Evolutionary conservation across 371 early-diverging fungal species (phyloP), one percentile per base, ranked within the genome.

Genomic region (Lichtheimia corymbifera): DNA sequence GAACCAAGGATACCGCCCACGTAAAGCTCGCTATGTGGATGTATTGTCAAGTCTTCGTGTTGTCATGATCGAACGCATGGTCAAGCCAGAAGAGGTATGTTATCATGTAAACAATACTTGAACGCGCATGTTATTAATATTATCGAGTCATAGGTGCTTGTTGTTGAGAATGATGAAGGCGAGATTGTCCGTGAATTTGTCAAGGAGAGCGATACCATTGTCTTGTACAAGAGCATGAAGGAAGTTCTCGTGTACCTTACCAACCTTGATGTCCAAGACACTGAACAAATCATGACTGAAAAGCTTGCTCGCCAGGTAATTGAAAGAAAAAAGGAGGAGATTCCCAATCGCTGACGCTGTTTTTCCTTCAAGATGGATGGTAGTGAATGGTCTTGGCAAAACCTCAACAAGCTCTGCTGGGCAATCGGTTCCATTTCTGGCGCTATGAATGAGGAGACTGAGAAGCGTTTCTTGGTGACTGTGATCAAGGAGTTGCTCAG

Each of bases 101-200:
- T 2, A 35, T 11, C 35, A 9, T 11, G 9, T 11, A 30, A 44
- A 35, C 25, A 9, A 20, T 17, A 50, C 20, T 67, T 91, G 85
- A 96, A 99, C 12, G 47, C 12, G 47, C 47, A 18, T n/a, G 22
- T 47, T 11, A 11, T 2, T 22, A 1, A 47, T 47, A 7, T 18
- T 47, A 7, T 18, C 47, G 14, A n/a, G 17, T 22, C 6, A 5
- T 22, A 47, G 47, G 47, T 47, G 13, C 83, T 99, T 43, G 88
- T 99, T 51, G 95, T 97, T n/a, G 97, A 99, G 74, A 98, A 99
- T 79, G 99, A 99, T 59, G 97, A 99, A 73, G 99, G 99, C 50
- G 99, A 99, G 80, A 95, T 99, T 74, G 97, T 99, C 12, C 91
- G 98, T 62, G 99, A 99, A 79, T 91, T 91, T 53, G 83, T 99